phyloP scores from a whole-genome alignment of 768 basidiomycete genomes.

The Mycena polygramma region DNA sequence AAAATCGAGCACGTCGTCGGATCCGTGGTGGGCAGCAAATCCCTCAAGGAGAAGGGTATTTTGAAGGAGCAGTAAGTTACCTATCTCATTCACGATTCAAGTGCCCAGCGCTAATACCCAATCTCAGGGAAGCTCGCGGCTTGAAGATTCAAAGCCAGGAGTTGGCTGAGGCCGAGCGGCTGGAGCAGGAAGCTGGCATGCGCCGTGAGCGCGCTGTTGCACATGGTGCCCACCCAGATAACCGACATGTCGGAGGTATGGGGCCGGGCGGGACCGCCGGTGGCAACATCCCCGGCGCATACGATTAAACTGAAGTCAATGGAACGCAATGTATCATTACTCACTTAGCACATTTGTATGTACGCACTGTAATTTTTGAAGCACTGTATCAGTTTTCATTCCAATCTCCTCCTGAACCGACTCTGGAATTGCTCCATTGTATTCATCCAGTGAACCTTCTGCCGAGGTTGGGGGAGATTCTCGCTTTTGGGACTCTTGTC shows the following conservation, averaged over 20 bases:
- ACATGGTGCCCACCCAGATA: conserved; percentile 29
- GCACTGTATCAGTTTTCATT: no score
- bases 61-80: conserved; percentile 32
- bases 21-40: conserved; percentile 22
- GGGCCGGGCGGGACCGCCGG: background rate
- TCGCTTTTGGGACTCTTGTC: no score
- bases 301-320: background rate
- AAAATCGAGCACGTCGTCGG: conserved; percentile 33
- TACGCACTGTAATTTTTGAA: no score
- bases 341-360: no score
- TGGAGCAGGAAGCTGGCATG: conserved; percentile 15
- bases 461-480: no score
- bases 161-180: conserved; percentile 28
- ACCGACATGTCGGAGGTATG: conserved; percentile 22
- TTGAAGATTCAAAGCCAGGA: conserved; percentile 26
- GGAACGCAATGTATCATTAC: background rate
- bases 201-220: conserved; percentile 29
- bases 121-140: conserved; percentile 20
- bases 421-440: no score
- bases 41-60: conserved; percentile 30
- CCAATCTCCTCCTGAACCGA: no score
- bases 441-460: no score
- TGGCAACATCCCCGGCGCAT: background rate
- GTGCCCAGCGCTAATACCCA: background rate
- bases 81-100: background rate